Evolutionary conservation across 768 basidiomycete genomes (phyloP).

Genomic region (Gloeopeniophorella convolvens): DNA sequence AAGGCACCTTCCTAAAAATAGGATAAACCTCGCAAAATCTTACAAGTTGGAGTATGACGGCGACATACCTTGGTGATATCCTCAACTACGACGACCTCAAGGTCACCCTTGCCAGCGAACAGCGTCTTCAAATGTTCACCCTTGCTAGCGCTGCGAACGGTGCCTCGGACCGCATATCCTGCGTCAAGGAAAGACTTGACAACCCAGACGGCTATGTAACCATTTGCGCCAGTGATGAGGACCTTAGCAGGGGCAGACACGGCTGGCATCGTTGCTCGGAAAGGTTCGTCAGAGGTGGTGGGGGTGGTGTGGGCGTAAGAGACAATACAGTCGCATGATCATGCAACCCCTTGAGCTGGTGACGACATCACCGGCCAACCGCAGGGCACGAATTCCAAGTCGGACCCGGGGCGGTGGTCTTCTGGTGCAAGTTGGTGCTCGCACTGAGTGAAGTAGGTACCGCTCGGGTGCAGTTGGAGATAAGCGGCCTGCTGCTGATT

Average conservation of each 20-base stretch:
- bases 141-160: conserved; percentile 39
- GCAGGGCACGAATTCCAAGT: too few species aligned
- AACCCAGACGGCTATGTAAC: conserved; percentile 27
- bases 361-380: too few species aligned
- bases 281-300: too few species aligned
- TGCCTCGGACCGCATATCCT: conserved; percentile 38
- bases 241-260: conserved; percentile 2
- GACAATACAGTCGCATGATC: too few species aligned
- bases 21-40: neutral
- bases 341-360: too few species aligned
- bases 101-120: conserved; percentile 32
- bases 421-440: too few species aligned
- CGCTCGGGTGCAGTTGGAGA: too few species aligned
- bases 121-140: conserved; percentile 35
- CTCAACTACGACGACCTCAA: conserved; percentile 39
- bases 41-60: neutral
- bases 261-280: too few species aligned
- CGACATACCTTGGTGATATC: conserved; percentile 40
- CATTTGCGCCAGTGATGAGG: conserved; percentile 12
- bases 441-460: too few species aligned
- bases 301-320: too few species aligned
- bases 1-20: conserved; percentile 27
- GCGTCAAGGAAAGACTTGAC: conserved; percentile 29
- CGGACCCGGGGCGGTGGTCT: too few species aligned
- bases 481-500: too few species aligned